Evolutionary conservation across 78 protist species (phyloP), one percentile per base, ranked within the genome.

Genomic region (Pigoraptor vietnamica): DNA sequence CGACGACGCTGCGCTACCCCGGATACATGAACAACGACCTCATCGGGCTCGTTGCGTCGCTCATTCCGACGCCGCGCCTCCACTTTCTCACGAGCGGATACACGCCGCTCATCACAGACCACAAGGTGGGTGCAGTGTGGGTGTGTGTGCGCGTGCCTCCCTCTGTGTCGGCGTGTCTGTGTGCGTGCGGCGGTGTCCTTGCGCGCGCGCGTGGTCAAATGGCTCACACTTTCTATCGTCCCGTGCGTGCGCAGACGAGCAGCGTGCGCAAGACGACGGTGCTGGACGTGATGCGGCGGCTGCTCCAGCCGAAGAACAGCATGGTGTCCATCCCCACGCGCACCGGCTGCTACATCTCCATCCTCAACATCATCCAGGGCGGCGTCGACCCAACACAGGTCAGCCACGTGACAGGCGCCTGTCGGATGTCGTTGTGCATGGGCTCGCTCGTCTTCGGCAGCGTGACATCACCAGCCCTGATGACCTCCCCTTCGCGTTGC

Each of bases 21-120:
- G 98, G 98, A 2, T 98, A 98, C 93, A 98, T 98, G 99, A 98
- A 98, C 96, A 98, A 98, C 93, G 99, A 98, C 91, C 91, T 99
- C 86, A 93, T 97, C n/a, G 99, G 99, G 39, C 92, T 98, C 93
- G 33, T 98, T 23, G 97, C 99, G 23, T 96, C 98, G 0, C 95
- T 99, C n/a, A 96, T 99, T 36, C 99, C 99, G 21, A 98, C 99
- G 34, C 99, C 99, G 1, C 93, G 99, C n/a, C 89, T 84, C 34
- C 99, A 99, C 95, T 99, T 98, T 92, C 89, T 99, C n/a, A 99
- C 99, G 98, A 98, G 99, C 0, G 98, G 99, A 0, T 98, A 98
- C 96, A 98, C 99, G 0, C 98, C 98, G 23, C 93, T 94, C n/a
- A 37, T 97, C 0, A 1, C 97, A 32, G 89, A 93, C 88, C 2